Base-by-base conservation (phyloP, 2,329 filamentous ascomycete genomes). In the Talaromyces amestolkiae region DNA sequence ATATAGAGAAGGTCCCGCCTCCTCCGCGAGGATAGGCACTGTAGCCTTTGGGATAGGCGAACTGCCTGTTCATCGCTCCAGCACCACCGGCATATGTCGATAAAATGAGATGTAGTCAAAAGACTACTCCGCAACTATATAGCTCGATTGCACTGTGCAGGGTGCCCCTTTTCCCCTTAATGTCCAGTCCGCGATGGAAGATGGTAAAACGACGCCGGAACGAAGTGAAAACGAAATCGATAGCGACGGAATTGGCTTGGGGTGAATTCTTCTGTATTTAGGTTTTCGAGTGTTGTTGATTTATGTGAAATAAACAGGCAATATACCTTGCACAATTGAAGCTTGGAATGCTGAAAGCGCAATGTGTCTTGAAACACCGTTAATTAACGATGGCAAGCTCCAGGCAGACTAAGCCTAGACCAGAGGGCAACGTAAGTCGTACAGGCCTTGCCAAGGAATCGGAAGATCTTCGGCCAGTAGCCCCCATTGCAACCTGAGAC, bases 51-150 rank as follows among this genome's bases (percentile, higher is more conserved):
- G 89, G 87, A 79, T 91, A 94, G 78, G 89, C 89, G 79, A 90
- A 86, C 84, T 96, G 92, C 83, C 92, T 88, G 77, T 94, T 91
- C 88, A 95, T 93, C 90, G 91, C 82, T 87, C 76, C 73, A 62
- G 67, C 37, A 59, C 68, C 68, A 70, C 61, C 69, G 72, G 72
- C 77, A 77, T 78, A 71, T 71, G 70, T 71, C 27, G 17, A 60
- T 39, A 13, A 9, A 45, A 39, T 9, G 24, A 9, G 22, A 33
- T 24, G 60, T 43, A 27, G 60, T 43, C 37, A n/a, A 51, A 33
- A 33, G 60, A 24, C 22, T 24, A 43, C 9, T 62, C 17, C 47
- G 10, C n/a, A 19, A 39, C 11, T 51, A 22, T 17, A 56, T 45
- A 15, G 8, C 19, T 53, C 33, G 22, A 39, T 19, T 41, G 24